Percentiles rank a stretch among this genome's conserved stretches.
These are phyloP conservation scores for Coniferiporia weirii DNA, from an alignment of 1,284 basidiomycete genomes.

Conservation along the genomic window DNA sequence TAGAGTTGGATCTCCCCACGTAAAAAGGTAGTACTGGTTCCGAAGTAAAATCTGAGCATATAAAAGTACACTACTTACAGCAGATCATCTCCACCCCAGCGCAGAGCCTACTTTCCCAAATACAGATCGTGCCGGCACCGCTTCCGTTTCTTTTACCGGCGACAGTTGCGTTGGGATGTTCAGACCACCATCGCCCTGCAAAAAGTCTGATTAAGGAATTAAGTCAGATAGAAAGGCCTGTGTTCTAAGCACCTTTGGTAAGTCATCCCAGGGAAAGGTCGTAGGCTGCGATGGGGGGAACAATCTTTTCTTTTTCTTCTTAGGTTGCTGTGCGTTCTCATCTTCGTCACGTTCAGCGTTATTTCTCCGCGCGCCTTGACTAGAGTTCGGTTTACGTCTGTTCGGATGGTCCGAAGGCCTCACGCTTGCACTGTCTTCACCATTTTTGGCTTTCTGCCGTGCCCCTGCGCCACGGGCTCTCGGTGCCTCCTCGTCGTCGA, in stretches of 20 bases:
- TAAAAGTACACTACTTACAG: slow-evolving; percentile 6
- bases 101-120: slow-evolving; percentile 22
- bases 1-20: background rate
- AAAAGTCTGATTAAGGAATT: background rate
- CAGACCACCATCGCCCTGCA: slow-evolving; percentile 34
- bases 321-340: slow-evolving; percentile 7
- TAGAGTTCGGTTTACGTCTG: slow-evolving; percentile 18
- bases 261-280: slow-evolving; percentile 37
- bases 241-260: slow-evolving; percentile 31
- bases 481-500: slow-evolving; percentile 1
- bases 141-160: slow-evolving; percentile 51
- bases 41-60: background rate
- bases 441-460: background rate
- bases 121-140: slow-evolving; percentile 42
- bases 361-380: slow-evolving; percentile 17
- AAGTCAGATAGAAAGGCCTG: background rate
- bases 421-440: background rate
- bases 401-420: slow-evolving; percentile 1
- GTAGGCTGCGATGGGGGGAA: slow-evolving; percentile 38
- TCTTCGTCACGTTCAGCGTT: slow-evolving; percentile 15
- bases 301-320: slow-evolving; percentile 45
- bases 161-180: slow-evolving; percentile 60
- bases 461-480: slow-evolving; percentile 1
- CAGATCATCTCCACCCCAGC: slow-evolving; percentile 12
- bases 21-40: background rate